Base-by-base conservation (phyloP, 106 monocot species). In the Agapanthus africanus region DNA sequence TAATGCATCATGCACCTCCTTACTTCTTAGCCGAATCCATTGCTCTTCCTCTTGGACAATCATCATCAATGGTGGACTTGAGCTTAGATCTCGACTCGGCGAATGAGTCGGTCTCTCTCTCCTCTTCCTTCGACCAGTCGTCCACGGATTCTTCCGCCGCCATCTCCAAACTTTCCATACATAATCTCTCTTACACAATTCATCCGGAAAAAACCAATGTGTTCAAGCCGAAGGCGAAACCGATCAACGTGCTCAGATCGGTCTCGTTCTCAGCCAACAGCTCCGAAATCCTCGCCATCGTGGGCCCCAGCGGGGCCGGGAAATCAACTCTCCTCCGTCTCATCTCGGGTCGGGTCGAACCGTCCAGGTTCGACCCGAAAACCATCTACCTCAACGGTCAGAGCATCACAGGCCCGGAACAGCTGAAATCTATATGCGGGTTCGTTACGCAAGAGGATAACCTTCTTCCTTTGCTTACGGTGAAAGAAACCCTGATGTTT, bases 231-330 rank as follows among this genome's bases (percentile, higher is more conserved):
- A 61, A 59, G 33, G 11, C 25, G 0, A 78, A 73, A 18, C 51
- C 84, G 16, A 18, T 71, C 30, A 23, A 38, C 21, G 64, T 91
- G 21, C 92, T 97, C 35, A 87, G 77, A 1, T 87, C 86, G 1
- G 76, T 87, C 52, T 90, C 97, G 37, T 92, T 97, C 82, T 6
- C 69, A 7, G 89, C 92, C 7, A 77, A 69, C 41, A 78, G 84
- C 75, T 84, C 87, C 7, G 77, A 92, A 33, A 73, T 97, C 37
- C 85, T 92, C 65, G 97, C 97, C 72, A 50, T 97, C 37, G 91
- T 89, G 19, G 95, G 95, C 30, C 95, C 95, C 31, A 95, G 95
- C 64, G 95, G 95, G 6, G 86, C 92, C 15, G 97, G 97, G 23
- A 97, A 97, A 79, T 97, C 97, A 0, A 92, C 97, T 1, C 92